Base-by-base conservation (phyloP, 2,329 filamentous ascomycete species). In the Lachnellula suecica region DNA sequence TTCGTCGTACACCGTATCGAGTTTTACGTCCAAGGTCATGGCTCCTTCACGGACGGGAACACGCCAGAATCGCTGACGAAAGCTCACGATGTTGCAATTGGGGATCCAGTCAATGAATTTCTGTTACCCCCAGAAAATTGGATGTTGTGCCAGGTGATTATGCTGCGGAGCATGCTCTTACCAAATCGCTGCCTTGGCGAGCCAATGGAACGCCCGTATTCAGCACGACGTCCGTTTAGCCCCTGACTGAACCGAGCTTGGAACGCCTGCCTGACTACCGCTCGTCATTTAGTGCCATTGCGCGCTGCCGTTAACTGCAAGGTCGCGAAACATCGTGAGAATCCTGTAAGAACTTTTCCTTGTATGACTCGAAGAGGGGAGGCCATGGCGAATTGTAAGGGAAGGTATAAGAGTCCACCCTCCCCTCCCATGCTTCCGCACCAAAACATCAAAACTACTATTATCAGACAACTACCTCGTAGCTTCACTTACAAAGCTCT, bases 341-440 rank as follows among this genome's bases (percentile, higher is more conserved):
- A 51, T 17, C 37, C 15, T 53, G 44, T 17, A 40, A 51, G 31
- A 51, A 27, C 23, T 48, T 55, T 59, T 58, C 27, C 20, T 43
- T 19, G 27, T 38, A 48, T 57, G 54, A 54, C 55, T 53, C 49
- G 19, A 47, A 38, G 37, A 23, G 34, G 43, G 23, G 41, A 35
- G 37, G 40, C 25, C 43, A 27, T n/a, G n/a, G n/a, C n/a, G n/a
- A n/a, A n/a, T n/a, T n/a, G n/a, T n/a, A 48, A 52, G 24, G 29
- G 19, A 37, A 46, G 57, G 44, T 63, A 63, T 63, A 63, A 63
- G 60, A 62, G 52, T 38, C 44, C 38, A 38, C 27, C 25, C 34
- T 27, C 49, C 51, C 34, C 44, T 53, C 41, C 27, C n/a, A 34
- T 56, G 48, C 52, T 54, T 43, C 37, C 35, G 37, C n/a, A 31